phyloP scores from a whole-genome alignment of 2,329 filamentous ascomycete genomes.

The Cladobotryum protrusum region DNA sequence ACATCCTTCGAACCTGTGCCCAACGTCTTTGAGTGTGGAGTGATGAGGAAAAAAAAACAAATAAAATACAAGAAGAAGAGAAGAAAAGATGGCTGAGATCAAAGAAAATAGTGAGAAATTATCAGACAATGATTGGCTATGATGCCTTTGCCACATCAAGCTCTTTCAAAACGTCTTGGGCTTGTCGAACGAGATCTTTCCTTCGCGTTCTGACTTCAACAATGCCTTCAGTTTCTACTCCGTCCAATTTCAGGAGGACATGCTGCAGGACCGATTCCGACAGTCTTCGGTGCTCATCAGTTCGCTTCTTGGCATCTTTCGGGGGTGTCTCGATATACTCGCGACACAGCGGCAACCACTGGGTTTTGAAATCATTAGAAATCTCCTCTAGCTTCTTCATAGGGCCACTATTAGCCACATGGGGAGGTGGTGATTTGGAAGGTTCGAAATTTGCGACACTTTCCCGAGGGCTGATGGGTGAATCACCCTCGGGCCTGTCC shows the following conservation, averaged over 20 bases:
- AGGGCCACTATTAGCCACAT: conserved; percentile 28
- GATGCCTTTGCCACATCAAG: conserved; percentile 47
- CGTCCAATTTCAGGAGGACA: conserved; percentile 70
- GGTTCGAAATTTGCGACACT: conserved; percentile 35
- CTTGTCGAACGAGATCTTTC: conserved; percentile 67
- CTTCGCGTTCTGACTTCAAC: conserved; percentile 56
- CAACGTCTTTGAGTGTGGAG: background rate
- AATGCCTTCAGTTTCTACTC: conserved; percentile 66
- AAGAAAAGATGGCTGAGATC: background rate
- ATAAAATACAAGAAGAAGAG: background rate
- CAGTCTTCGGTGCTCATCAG: conserved; percentile 68
- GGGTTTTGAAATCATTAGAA: conserved; percentile 54
- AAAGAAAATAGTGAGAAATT: background rate
- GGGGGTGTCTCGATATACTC: conserved; percentile 59
- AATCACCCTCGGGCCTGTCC: conserved; percentile 32
- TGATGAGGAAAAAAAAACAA: background rate
- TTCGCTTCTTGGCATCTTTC: conserved; percentile 57
- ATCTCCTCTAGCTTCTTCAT: conserved; percentile 61
- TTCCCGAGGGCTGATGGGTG: conserved; percentile 39
- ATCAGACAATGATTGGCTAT: conserved; percentile 1
- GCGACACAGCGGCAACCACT: conserved; percentile 59
- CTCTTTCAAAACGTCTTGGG: conserved; percentile 59
- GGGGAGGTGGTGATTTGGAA: conserved; percentile 16
- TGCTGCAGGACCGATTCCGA: conserved; percentile 72
- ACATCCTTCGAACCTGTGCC: background rate